Conservation (phyloP, 495 filamentous ascomycete genomes). For the Choiromyces venosus region DNA sequence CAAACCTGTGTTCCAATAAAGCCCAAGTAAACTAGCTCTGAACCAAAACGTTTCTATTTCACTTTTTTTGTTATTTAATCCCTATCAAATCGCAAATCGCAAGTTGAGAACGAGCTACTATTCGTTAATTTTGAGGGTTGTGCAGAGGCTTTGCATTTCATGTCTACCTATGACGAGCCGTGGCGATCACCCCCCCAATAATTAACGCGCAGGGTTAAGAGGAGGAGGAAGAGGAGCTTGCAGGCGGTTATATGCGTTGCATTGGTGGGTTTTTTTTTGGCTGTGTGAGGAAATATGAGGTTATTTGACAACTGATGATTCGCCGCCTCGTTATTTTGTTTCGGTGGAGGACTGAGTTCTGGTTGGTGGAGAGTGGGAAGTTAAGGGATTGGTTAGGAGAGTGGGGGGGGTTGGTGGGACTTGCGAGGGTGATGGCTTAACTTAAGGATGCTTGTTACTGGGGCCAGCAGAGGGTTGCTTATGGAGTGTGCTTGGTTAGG, state of each 20-base stretch:
- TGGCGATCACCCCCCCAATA: neutral
- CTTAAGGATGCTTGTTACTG: neutral
- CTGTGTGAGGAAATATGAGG: neutral
- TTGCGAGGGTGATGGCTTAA: neutral
- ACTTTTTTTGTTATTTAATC: too few species aligned
- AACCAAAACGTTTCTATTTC: neutral
- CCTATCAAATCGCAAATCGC: neutral
- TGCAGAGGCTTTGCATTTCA: neutral
- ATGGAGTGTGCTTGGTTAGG: neutral
- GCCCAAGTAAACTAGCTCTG: neutral
- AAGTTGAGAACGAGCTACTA: neutral
- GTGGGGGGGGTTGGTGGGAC: neutral
- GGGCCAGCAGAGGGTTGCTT: neutral
- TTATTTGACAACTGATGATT: neutral
- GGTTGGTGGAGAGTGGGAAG: neutral
- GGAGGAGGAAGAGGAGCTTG: neutral
- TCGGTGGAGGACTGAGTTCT: neutral
- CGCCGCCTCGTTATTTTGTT: conserved; percentile 1
- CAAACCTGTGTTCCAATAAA: conserved; percentile 1
- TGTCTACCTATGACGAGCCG: neutral
- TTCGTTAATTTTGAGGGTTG: neutral
- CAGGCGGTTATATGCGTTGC: neutral
- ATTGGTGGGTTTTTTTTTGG: neutral
- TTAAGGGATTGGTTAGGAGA: neutral
- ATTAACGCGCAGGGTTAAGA: neutral